phyloP scores from a whole-genome alignment of 1,284 basidiomycete species.

The Cutaneotrichosporon sp. region DNA sequence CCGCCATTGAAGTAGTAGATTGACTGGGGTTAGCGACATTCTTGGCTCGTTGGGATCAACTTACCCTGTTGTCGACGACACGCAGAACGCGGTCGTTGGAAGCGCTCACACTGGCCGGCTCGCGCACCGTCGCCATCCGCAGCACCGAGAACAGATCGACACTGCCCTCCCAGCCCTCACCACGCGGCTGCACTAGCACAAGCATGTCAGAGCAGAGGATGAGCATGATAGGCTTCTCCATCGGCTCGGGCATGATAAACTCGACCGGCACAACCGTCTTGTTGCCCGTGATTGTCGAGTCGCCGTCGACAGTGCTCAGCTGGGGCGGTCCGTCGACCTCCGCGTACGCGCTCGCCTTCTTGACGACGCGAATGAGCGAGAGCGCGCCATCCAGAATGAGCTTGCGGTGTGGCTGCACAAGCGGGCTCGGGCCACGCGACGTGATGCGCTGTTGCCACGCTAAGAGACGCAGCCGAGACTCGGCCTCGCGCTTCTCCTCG shows the following conservation, averaged over 20 bases:
- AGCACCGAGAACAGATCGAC: constrained; percentile 92
- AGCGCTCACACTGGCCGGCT: constrained; percentile 84
- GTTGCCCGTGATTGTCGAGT: constrained; percentile 43
- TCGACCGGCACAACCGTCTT: constrained; percentile 81
- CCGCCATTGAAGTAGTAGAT: constrained; percentile 89
- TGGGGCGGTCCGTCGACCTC: constrained; percentile 59
- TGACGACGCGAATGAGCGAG: constrained; percentile 79
- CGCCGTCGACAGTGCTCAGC: constrained; percentile 31
- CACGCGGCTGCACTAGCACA: constrained; percentile 79
- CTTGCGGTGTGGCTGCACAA: constrained; percentile 96
- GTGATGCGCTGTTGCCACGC: constrained; percentile 87
- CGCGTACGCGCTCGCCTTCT: constrained; percentile 79
- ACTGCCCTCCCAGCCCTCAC: constrained; percentile 65
- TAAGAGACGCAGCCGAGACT: constrained; percentile 81
- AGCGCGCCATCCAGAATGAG: constrained; percentile 84
- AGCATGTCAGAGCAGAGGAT: constrained; percentile 73
- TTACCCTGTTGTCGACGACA: constrained; percentile 50
- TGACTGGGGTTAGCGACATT: constrained; percentile 54
- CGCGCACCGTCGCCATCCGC: constrained; percentile 82
- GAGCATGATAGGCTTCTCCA: constrained; percentile 47
- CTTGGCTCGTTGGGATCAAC: constrained; percentile 61
- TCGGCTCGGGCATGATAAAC: constrained; percentile 62
- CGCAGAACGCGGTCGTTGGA: constrained; percentile 63
- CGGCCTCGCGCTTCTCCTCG: constrained; percentile 90
- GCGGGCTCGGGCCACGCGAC: constrained; percentile 86